A percentile compares a stretch with the other conserved stretches of the same genome.
These are phyloP conservation scores for Botrytis paeoniae DNA, from an alignment of 2,329 filamentous ascomycete genomes.

Conservation along the genomic window DNA sequence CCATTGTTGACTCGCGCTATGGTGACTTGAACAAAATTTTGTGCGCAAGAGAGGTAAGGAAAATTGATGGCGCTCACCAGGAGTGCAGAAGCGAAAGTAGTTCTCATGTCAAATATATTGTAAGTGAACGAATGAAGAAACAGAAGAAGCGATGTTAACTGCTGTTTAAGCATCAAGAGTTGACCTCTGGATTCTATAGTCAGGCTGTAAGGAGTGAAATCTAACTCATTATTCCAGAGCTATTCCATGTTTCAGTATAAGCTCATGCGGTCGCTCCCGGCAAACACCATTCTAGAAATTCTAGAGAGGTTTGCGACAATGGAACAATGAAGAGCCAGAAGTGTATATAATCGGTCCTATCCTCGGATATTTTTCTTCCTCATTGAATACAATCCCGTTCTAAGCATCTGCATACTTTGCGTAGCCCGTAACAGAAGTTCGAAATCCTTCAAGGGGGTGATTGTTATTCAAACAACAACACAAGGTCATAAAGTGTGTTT, in stretches of 20 bases:
- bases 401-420: not conserved
- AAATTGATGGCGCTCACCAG: not conserved
- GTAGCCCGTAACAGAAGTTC: not conserved
- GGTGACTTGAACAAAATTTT: not conserved
- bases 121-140: not conserved
- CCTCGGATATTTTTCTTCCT: not conserved
- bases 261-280: not conserved
- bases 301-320: not conserved
- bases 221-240: not conserved
- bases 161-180: not conserved
- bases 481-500: not conserved
- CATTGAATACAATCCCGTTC: not conserved
- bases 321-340: not conserved
- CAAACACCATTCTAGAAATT: not conserved
- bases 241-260: not conserved
- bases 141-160: not conserved
- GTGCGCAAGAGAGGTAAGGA: not conserved
- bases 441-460: not conserved
- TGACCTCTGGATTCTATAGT: not conserved
- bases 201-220: not conserved
- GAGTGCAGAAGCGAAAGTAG: not conserved
- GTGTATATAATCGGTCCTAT: not conserved
- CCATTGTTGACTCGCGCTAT: not conserved
- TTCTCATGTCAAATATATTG: not conserved
- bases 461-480: not conserved